Evolutionary conservation across 306 rosid species (phyloP), one percentile per base, ranked within the genome.

Genomic region (Vigna radiata): DNA sequence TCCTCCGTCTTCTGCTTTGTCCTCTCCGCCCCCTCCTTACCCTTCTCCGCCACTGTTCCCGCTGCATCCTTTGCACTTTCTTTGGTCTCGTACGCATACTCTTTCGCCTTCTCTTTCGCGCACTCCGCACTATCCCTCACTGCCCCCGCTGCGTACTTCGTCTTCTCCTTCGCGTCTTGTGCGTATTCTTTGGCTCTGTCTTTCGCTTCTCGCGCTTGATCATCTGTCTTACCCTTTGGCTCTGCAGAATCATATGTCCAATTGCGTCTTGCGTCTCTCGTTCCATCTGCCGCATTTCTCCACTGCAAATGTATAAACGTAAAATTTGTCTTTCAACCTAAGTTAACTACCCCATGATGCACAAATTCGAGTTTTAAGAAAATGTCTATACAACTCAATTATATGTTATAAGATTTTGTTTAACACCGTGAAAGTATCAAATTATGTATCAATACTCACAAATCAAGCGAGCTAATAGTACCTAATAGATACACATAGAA

Each of bases 1-100:
- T 85, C 84, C 17, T 72, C 83, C 0, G 89, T 72, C 62, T 73
- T 84, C 82, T 88, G 84, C 56, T 77, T 77, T 0, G 81, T 63
- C 52, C 66, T 33, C n/a, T 75, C 67, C 2, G 79, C 73, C 15
- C 76, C 70, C 10, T 70, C 86, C 39, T 70, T 82, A 1, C 83
- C 44, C 52, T 72, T 79, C 6, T 87, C 83, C 8, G 68, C 81
- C 68, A 53, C 15, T 0, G 67, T 64, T 6, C 48, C 52, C 1
- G 83, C 83, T 0, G 67, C 49, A 0, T 81, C 85, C 43, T 83
- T 74, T 0, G 85, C 64, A 1, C 21, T 41, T 0, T 81, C 82
- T 33, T 80, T 84, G 4, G 79, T 43, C 2, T 86, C 84, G 7
- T 83, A 66, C 0, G 84, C 86, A 36, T 72, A 49, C 18, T 85